phyloP scores from a whole-genome alignment of 805 yeast genomes.

The Nakazawaea pomicola region DNA sequence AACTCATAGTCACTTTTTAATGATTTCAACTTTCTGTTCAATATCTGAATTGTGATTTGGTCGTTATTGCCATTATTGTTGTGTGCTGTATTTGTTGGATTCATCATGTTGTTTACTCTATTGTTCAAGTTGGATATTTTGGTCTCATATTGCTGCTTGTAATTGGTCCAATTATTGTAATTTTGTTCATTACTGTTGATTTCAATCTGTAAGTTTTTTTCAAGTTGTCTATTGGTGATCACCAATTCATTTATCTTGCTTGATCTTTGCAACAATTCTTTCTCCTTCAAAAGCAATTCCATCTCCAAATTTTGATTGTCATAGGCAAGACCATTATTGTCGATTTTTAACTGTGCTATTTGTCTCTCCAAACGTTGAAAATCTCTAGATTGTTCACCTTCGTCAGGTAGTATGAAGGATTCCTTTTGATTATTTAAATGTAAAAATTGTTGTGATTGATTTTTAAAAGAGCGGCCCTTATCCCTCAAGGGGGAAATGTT shows the following conservation, averaged over 20 bases:
- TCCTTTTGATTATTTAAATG: not conserved
- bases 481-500: too few species aligned
- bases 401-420: constrained; percentile 7
- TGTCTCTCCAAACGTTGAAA: constrained; percentile 23
- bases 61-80: not conserved
- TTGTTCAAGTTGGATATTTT: constrained; percentile 21
- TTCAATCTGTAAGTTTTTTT: constrained; percentile 23
- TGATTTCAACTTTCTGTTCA: constrained; percentile 27
- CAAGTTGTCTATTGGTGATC: constrained; percentile 21
- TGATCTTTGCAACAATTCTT: constrained; percentile 20
- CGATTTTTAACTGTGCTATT: constrained; percentile 24
- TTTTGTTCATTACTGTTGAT: constrained; percentile 26
- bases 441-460: not conserved
- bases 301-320: constrained; percentile 31
- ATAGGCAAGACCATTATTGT: constrained; percentile 24
- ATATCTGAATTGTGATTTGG: constrained; percentile 16
- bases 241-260: constrained; percentile 23
- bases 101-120: constrained; percentile 13
- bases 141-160: constrained; percentile 21
- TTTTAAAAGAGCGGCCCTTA: too few species aligned
- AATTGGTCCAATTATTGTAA: constrained; percentile 23
- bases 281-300: constrained; percentile 26
- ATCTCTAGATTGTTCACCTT: constrained; percentile 12
- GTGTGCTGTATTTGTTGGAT: not conserved
- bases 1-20: constrained; percentile 47